Evolutionary conservation across 2,329 filamentous ascomycete genomes (phyloP), one percentile per base, ranked within the genome.

Genomic region (Apiospora kogelbergensis): DNA sequence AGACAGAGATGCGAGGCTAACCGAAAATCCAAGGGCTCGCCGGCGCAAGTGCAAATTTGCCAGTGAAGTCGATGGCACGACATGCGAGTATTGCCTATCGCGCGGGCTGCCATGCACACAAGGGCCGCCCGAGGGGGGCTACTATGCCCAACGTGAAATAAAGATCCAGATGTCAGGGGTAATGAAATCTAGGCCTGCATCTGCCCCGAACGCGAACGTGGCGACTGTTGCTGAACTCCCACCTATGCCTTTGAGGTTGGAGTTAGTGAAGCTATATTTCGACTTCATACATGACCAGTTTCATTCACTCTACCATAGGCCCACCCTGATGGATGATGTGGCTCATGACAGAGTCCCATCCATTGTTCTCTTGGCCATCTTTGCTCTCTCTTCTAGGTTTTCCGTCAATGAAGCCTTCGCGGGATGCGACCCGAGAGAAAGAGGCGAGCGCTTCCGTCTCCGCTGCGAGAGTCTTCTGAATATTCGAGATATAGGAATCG

Each of bases 401-500:
- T 77, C 74, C 13, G 75, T 66, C 7, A 70, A 75, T 60, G 65
- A 63, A 10, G 45, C 63, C 40, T 72, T 76, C 26, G 69, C 68
- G 10, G 70, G 68, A 7, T 67, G 72, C 3, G 70, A 75, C 1
- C 73, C 75, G n/a, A 71, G 73, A 44, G 72, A 74, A 37, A 72
- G 74, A 30, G 71, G 73, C 20, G 69, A 74, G 67, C 63, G 57
- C 22, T 74, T 72, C 68, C 64, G 73, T 66, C 30, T 70, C 68
- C 70, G 73, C 65, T 72, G 72, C 48, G 73, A 76, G 70, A 70
- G 66, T 17, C 70, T 78, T 1, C 72, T 81, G 7, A 73, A 81
- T 66, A 69, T 82, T 30, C 77, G 79, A 9, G 74, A 80, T n/a
- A 75, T 82, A 20, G 79, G 77, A 5, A 67, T 82, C 22, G 73